Evolutionary conservation across 2,329 filamentous ascomycete genomes (phyloP), one percentile per base, ranked within the genome.

Genomic region (Fulvia fulva): DNA sequence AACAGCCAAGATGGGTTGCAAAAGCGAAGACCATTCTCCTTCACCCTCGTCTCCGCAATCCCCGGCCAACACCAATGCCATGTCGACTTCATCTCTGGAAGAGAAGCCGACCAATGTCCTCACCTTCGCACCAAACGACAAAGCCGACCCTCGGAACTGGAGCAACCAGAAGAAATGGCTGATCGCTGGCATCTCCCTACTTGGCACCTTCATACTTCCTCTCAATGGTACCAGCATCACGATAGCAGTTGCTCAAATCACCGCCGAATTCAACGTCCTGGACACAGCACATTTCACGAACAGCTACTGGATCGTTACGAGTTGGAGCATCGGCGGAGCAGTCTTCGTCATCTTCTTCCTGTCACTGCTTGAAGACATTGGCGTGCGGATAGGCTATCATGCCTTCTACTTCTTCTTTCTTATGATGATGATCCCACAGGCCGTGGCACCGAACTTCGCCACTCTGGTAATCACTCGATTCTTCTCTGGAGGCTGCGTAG

Each of bases 121-220:
- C 1, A 71, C 12, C 71, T 76, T 47, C 75, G 71, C 63, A 79
- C 83, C 83, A 75, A 81, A 68, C 32, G 72, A 75, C 56, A 65
- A 68, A 5, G 66, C 60, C 23, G 73, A 73, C 32, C 73, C 73
- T 12, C 64, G 63, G 63, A 73, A 74, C 55, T 75, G 73, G 73
- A 65, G 62, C 23, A 53, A 57, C 12, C 28, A 55, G 8, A 65
- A 65, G 21, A 76, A 76, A 66, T 71, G 71, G 67, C 46, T 72
- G 22, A 66, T 73, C 14, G 71, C 72, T 32, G 61, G 63, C 9
- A 63, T 70, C 16, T 67, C 69, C 5, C 62, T 74, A 3, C 57
- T 70, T 11, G 70, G 66, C 19, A 74, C 71, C 2, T 65, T 76
- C 12, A 62, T 69, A 12, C 65, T 72, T 9, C 66, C 71, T 21